phyloP scores from a whole-genome alignment of 441 rosid species.

The Gossypium gossypioides region DNA sequence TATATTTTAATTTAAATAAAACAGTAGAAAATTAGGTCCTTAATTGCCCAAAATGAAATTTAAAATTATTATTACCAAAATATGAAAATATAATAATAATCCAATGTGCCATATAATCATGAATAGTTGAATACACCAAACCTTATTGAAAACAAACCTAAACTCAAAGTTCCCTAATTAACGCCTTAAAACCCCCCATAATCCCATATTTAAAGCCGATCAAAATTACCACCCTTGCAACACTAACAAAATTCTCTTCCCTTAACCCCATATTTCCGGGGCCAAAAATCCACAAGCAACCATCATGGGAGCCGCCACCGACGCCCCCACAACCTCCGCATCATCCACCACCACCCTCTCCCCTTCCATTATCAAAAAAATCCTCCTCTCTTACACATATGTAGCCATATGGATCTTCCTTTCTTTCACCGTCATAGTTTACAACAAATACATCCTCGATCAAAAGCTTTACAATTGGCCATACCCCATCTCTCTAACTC shows the following conservation, averaged over 20 bases:
- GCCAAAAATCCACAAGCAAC: not conserved
- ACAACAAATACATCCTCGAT: constrained; percentile 50
- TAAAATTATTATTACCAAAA: no score
- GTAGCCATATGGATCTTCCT: constrained; percentile 48
- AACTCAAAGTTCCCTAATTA: not conserved
- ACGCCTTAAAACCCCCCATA: not conserved
- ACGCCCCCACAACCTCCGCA: not conserved
- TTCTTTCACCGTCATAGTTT: constrained; percentile 42
- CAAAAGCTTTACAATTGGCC: constrained; percentile 39
- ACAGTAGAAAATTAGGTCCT: no score
- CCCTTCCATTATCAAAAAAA: constrained; percentile 24
- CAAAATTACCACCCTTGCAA: not conserved
- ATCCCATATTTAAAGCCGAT: not conserved
- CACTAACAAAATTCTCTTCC: not conserved
- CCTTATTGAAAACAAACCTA: not conserved
- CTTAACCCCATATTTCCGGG: not conserved
- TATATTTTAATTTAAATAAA: no score
- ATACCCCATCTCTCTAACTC: constrained; percentile 39
- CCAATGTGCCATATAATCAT: no score
- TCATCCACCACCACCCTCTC: not conserved
- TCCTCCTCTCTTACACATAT: constrained; percentile 36
- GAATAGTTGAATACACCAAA: no score
- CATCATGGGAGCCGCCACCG: constrained; percentile 10
- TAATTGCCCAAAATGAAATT: no score
- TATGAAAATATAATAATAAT: no score